Evolutionary conservation across 2,329 filamentous ascomycete species (phyloP).

Genomic region (Dendrostoma leiphaemia): DNA sequence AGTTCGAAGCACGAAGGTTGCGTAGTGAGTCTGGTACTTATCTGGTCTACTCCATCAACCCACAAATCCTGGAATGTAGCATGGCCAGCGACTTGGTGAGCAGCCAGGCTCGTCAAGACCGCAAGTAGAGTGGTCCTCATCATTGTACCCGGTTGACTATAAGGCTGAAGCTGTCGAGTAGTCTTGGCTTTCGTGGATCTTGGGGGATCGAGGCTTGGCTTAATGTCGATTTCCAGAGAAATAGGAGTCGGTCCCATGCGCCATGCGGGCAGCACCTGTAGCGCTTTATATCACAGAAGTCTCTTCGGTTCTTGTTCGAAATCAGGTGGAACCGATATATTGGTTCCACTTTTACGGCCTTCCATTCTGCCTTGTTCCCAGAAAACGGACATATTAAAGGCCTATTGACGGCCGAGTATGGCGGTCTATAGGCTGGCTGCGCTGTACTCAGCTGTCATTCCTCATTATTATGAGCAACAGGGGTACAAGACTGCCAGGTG

Average conservation of each 20-base stretch:
- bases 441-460: no score
- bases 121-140: constrained; percentile 37
- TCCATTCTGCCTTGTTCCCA: neutral
- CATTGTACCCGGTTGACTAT: neutral
- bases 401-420: neutral
- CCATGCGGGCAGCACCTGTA: neutral
- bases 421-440: no score
- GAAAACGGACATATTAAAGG: neutral
- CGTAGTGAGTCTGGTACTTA: constrained; percentile 25
- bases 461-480: neutral
- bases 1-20: constrained; percentile 11
- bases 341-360: neutral
- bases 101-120: constrained; percentile 31
- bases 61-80: constrained; percentile 51
- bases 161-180: neutral
- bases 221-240: neutral
- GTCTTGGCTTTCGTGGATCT: constrained; percentile 7
- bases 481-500: neutral
- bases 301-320: neutral
- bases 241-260: neutral
- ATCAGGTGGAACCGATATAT: neutral
- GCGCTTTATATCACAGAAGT: neutral
- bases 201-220: neutral
- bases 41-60: constrained; percentile 42
- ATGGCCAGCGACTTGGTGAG: constrained; percentile 40